These are phyloP conservation scores for Torrubiella hemipterigena DNA, from an alignment of 2,329 filamentous ascomycete species.

Conservation along the genomic window DNA sequence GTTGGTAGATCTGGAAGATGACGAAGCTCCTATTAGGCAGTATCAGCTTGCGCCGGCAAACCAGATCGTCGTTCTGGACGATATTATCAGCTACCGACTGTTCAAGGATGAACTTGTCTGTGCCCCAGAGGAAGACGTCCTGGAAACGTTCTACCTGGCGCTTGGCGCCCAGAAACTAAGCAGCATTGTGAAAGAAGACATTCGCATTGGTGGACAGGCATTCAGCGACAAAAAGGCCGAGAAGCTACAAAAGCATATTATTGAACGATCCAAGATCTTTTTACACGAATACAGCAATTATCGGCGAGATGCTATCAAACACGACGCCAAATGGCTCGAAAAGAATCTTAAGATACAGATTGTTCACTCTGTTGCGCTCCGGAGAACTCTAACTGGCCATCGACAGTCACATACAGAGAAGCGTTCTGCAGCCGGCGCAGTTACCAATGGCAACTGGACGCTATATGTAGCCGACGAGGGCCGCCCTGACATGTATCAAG, in stretches of 20 bases:
- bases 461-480: slow-evolving; percentile 63
- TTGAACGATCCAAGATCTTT: slow-evolving; percentile 83
- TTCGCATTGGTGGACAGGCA: slow-evolving; percentile 55
- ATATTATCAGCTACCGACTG: slow-evolving; percentile 76
- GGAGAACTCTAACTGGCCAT: slow-evolving; percentile 62
- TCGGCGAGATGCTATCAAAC: slow-evolving; percentile 64
- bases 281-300: slow-evolving; percentile 65
- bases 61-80: slow-evolving; percentile 70
- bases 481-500: slow-evolving; percentile 76
- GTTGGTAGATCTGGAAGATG: slow-evolving; percentile 41
- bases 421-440: slow-evolving; percentile 57
- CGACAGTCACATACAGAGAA: slow-evolving; percentile 61
- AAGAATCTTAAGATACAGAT: slow-evolving; percentile 68
- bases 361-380: slow-evolving; percentile 67
- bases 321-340: slow-evolving; percentile 84
- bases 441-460: slow-evolving; percentile 41
- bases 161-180: slow-evolving; percentile 72
- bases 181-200: slow-evolving; percentile 64
- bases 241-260: slow-evolving; percentile 65
- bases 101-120: slow-evolving; percentile 80
- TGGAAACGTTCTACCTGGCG: slow-evolving; percentile 75
- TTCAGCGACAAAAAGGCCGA: slow-evolving; percentile 57
- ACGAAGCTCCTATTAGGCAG: slow-evolving; percentile 57
- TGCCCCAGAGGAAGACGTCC: slow-evolving; percentile 75
- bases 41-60: slow-evolving; percentile 64